phyloP scores from a whole-genome alignment of 2,329 filamentous ascomycete species.

The Monosporascus sp. region DNA sequence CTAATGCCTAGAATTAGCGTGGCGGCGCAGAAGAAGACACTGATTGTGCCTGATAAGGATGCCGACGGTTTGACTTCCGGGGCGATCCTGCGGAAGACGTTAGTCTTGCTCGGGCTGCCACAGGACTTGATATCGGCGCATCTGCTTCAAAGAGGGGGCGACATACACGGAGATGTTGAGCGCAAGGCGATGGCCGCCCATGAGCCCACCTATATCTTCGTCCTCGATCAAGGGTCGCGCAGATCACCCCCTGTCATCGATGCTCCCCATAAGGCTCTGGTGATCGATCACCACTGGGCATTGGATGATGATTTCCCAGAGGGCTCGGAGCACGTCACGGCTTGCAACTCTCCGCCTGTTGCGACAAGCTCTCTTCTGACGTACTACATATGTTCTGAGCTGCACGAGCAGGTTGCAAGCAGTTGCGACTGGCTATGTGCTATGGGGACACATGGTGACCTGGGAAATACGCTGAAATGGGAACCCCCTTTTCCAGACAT shows the following conservation, averaged over 20 bases:
- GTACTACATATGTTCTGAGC: conserved; percentile 54
- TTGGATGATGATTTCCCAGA: conserved; percentile 50
- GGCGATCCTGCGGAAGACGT: conserved; percentile 55
- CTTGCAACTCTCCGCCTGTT: conserved; percentile 59
- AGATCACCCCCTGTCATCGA: conserved; percentile 49
- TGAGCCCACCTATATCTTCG: conserved; percentile 52
- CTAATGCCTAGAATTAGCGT: conserved; percentile 35
- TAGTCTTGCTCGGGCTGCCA: conserved; percentile 53
- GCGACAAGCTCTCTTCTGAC: conserved; percentile 60
- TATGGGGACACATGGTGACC: conserved; percentile 62
- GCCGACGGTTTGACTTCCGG: conserved; percentile 63
- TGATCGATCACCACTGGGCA: conserved; percentile 64
- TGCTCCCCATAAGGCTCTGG: conserved; percentile 41
- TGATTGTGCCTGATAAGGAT: conserved; percentile 66
- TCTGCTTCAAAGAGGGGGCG: conserved; percentile 54
- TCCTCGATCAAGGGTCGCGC: conserved; percentile 61
- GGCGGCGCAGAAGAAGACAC: conserved; percentile 40
- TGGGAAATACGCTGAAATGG: conserved; percentile 62
- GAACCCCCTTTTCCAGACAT: conserved; percentile 62
- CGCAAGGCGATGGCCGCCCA: conserved; percentile 44
- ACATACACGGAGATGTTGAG: conserved; percentile 50
- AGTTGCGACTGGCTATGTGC: conserved; percentile 57
- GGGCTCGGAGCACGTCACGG: conserved; percentile 50
- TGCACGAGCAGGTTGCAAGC: conserved; percentile 45
- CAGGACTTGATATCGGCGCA: conserved; percentile 50